Percentiles rank a stretch among this genome's conserved stretches.
phyloP scores from a whole-genome alignment of 495 filamentous ascomycete genomes.

The Aspergillus saccharolyticus region DNA sequence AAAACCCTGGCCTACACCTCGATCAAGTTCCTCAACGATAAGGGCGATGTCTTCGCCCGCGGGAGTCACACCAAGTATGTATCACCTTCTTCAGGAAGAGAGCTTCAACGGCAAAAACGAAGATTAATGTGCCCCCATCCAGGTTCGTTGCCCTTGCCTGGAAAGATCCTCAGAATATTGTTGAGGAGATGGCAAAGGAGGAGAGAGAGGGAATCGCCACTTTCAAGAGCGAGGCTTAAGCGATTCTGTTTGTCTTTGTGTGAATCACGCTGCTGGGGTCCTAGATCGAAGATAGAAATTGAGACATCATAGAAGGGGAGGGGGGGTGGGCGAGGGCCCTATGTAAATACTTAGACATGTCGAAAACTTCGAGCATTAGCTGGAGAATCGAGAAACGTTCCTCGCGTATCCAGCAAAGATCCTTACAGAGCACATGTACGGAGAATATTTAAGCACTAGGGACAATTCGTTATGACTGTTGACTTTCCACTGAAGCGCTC shows the following conservation, averaged over 20 bases:
- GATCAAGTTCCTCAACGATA: conserved; percentile 70
- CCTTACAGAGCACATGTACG: background rate
- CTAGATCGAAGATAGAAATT: too few species aligned
- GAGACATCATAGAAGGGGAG: too few species aligned
- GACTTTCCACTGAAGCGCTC: background rate
- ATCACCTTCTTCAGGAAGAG: too few species aligned
- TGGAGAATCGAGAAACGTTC: too few species aligned
- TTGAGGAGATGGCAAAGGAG: conserved; percentile 35
- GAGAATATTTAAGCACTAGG: too few species aligned
- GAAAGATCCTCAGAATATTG: conserved; percentile 56
- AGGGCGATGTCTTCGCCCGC: conserved; percentile 73
- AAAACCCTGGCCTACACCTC: conserved; percentile 88
- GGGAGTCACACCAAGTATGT: conserved; percentile 96
- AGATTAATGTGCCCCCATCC: background rate
- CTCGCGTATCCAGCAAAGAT: too few species aligned
- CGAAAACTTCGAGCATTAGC: too few species aligned
- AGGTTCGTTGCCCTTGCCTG: conserved; percentile 56
- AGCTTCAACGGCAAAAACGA: too few species aligned
- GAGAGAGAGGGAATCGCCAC: background rate
- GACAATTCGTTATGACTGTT: background rate
- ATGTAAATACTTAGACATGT: too few species aligned
- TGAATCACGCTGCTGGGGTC: too few species aligned
- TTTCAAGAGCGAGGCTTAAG: conserved; percentile 9
- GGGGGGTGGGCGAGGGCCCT: too few species aligned
- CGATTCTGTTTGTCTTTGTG: too few species aligned